These are phyloP conservation scores for Cyclocybe cylindracea DNA, from an alignment of 768 basidiomycete genomes.

Conservation along the genomic window DNA sequence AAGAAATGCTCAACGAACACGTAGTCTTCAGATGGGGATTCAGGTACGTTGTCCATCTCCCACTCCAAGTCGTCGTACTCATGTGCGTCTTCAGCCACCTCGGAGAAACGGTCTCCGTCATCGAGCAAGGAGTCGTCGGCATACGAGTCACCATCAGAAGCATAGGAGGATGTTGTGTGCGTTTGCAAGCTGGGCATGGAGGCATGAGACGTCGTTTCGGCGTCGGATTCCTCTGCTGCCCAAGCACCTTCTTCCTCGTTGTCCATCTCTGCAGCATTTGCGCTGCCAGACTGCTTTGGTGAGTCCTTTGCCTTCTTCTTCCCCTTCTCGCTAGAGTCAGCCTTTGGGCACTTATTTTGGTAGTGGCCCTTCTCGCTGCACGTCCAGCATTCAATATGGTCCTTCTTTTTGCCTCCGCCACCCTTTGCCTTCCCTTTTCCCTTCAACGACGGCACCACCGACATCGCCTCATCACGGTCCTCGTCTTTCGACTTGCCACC, in stretches of 20 bases:
- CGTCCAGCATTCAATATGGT: constrained; percentile 23
- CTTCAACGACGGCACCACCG: not conserved
- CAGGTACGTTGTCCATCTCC: not conserved
- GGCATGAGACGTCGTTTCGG: too few relatives aligned
- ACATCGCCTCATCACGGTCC: constrained; percentile 13
- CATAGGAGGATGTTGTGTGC: constrained; percentile 1
- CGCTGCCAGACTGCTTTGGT: too few relatives aligned
- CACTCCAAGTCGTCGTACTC: not conserved
- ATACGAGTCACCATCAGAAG: not conserved
- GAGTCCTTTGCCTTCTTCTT: too few relatives aligned
- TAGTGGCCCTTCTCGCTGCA: constrained; percentile 28
- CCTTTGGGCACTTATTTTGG: not conserved
- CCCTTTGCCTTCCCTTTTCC: constrained; percentile 1
- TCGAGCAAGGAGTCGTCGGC: not conserved
- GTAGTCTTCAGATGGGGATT: not conserved
- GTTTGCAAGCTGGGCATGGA: constrained; percentile 29
- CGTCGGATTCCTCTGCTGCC: too few relatives aligned
- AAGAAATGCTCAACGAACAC: not conserved
- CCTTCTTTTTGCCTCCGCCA: constrained; percentile 6
- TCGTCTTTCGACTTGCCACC: constrained; percentile 13
- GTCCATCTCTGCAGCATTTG: too few relatives aligned
- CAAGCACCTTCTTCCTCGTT: too few relatives aligned
- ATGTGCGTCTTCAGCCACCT: not conserved
- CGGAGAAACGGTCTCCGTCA: constrained; percentile 15
- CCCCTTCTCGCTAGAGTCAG: too few relatives aligned